Conservation (phyloP, 768 basidiomycete genomes). For the Termitomyces eurrhizus region DNA sequence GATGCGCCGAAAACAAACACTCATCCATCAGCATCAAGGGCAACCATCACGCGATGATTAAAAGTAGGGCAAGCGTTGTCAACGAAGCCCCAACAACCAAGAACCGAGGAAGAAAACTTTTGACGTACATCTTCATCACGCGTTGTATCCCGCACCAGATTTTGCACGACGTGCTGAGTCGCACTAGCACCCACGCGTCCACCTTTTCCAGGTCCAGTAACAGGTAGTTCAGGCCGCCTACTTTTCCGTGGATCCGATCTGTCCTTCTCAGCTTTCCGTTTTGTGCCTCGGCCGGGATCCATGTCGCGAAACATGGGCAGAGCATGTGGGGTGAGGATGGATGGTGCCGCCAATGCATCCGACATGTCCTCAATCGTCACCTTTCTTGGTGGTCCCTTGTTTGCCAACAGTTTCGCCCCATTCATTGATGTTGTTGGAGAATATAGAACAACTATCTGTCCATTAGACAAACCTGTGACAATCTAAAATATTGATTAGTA, state of each 20-base stretch:
- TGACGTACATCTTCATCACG: slow-evolving; percentile 91
- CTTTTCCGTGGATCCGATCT: slow-evolving; percentile 89
- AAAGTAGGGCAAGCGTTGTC: slow-evolving; percentile 17
- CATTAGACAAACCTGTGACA: slow-evolving; percentile 82
- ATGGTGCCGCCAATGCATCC: slow-evolving; percentile 76
- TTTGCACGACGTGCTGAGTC: slow-evolving; percentile 95
- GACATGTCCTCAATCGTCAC: slow-evolving; percentile 87
- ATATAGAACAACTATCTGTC: slow-evolving; percentile 86
- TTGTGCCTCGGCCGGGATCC: slow-evolving; percentile 65
- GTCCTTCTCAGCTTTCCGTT: slow-evolving; percentile 89
- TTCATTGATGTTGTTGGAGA: slow-evolving; percentile 88
- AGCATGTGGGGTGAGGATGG: slow-evolving; percentile 90
- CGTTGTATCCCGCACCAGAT: slow-evolving; percentile 86
- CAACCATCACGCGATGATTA: slow-evolving; percentile 15
- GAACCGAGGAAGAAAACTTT: slow-evolving; percentile 15
- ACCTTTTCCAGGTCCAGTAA: slow-evolving; percentile 89
- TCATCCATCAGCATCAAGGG: slow-evolving; percentile 13
- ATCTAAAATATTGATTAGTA: slow-evolving; percentile 48
- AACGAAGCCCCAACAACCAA: slow-evolving; percentile 11
- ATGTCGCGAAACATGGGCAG: slow-evolving; percentile 91
- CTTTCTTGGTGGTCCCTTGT: slow-evolving; percentile 82
- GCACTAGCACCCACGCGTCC: slow-evolving; percentile 96
- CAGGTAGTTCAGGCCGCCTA: slow-evolving; percentile 86
- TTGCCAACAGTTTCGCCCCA: slow-evolving; percentile 86
- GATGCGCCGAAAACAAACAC: slow-evolving; percentile 1